Evolutionary conservation across 108 stramenopile genomes (phyloP).

Genomic region (Poteriospumella lacustris): DNA sequence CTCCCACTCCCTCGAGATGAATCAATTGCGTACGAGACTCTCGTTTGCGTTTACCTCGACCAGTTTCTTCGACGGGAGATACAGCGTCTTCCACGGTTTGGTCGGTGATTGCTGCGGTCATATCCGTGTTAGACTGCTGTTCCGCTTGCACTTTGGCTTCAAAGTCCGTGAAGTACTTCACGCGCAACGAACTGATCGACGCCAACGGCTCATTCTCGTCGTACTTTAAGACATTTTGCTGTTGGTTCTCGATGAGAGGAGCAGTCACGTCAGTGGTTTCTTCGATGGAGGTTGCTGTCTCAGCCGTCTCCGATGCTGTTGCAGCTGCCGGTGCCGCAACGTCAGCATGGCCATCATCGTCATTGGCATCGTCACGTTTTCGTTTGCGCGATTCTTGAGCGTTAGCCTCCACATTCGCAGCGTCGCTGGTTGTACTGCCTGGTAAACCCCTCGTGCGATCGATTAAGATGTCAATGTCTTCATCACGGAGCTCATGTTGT

Average conservation of each 20-base stretch:
- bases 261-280: too few species aligned
- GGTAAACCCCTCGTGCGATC: background rate
- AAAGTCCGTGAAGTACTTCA: background rate
- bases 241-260: background rate
- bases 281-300: background rate
- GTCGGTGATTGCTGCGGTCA: too few species aligned
- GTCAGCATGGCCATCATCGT: too few species aligned
- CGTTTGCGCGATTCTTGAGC: background rate
- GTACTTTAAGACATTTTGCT: background rate
- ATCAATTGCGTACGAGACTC: background rate
- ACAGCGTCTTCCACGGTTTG: background rate
- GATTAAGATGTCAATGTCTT: background rate
- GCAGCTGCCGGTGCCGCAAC: too few species aligned
- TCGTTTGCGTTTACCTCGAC: background rate
- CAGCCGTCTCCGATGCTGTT: too few species aligned
- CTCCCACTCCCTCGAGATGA: constrained; percentile 17
- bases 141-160: background rate
- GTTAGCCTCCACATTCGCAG: background rate
- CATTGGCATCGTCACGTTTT: background rate
- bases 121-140: too few species aligned
- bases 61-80: background rate
- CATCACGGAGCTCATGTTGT: background rate
- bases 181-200: background rate
- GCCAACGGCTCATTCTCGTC: background rate
- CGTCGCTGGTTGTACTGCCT: too few species aligned